phyloP scores from a whole-genome alignment of 2,329 filamentous ascomycete species.

The Plectosphaerella plurivora region DNA sequence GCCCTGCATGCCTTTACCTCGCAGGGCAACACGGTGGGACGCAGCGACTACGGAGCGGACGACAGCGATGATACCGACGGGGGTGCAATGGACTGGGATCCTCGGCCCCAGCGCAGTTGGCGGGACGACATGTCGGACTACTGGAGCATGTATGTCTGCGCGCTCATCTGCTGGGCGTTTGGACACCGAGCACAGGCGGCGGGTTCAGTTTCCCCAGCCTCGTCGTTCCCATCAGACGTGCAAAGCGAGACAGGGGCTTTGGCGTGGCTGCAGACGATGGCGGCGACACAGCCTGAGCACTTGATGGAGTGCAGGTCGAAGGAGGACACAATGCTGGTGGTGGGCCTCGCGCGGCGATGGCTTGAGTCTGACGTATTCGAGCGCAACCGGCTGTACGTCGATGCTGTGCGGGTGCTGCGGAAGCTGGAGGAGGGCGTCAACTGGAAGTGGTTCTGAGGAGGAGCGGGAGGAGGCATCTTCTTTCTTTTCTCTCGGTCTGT shows the following conservation, averaged over 20 bases:
- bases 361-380: neutral
- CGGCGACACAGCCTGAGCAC: neutral
- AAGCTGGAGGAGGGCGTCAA: constrained; percentile 39
- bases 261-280: constrained; percentile 16
- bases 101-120: constrained; percentile 12
- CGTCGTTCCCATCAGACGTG: neutral
- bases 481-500: too few relatives aligned
- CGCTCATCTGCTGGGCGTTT: constrained; percentile 57
- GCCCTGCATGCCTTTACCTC: constrained; percentile 38
- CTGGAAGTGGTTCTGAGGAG: constrained; percentile 9
- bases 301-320: constrained; percentile 3
- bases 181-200: constrained; percentile 25
- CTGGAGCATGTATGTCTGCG: constrained; percentile 53
- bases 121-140: constrained; percentile 42
- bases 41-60: neutral
- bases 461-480: too few relatives aligned
- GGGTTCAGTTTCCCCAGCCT: neutral
- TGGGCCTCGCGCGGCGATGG: constrained; percentile 40
- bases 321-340: constrained; percentile 36
- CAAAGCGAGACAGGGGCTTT: constrained; percentile 15
- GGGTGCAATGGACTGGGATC: constrained; percentile 2
- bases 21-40: constrained; percentile 8
- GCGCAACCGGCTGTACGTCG: constrained; percentile 45
- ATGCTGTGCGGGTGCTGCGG: constrained; percentile 47
- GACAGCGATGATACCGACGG: constrained; percentile 5